A percentile compares a stretch with the other conserved stretches of the same genome.
These are phyloP conservation scores for Fallopia convolvulus DNA, from an alignment of 148 eudicot species.

Conservation along the genomic window DNA sequence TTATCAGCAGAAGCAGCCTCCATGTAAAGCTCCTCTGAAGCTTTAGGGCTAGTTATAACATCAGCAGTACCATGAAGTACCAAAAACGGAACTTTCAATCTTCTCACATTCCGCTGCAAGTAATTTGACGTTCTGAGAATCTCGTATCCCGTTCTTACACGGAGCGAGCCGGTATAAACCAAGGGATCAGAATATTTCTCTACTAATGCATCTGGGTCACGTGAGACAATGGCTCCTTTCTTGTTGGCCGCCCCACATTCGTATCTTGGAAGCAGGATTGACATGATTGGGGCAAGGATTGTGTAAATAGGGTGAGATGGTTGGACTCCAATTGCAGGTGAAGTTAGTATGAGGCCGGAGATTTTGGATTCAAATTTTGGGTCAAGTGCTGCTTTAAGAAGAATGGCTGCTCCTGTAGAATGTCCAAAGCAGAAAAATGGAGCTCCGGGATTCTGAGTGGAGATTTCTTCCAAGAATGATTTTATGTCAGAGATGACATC, in stretches of 20 bases:
- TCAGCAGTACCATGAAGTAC: constrained; percentile 95
- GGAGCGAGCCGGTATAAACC: constrained; percentile 86
- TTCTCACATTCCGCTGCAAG: constrained; percentile 53
- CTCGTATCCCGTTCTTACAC: constrained; percentile 90
- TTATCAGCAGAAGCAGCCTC: constrained; percentile 70
- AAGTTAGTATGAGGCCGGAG: constrained; percentile 64
- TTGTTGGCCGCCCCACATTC: constrained; percentile 94
- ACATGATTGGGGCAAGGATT: constrained; percentile 88
- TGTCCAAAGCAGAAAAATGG: constrained; percentile 95
- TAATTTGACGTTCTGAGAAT: constrained; percentile 70
- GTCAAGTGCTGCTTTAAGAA: constrained; percentile 45
- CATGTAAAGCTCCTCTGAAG: constrained; percentile 68
- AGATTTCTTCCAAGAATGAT: constrained; percentile 59
- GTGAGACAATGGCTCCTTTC: constrained; percentile 76
- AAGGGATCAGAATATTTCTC: constrained; percentile 94
- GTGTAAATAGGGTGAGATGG: constrained; percentile 87
- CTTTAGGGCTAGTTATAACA: constrained; percentile 81
- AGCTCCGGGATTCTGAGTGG: constrained; percentile 54
- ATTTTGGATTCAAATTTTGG: constrained; percentile 26
- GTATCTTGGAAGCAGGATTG: constrained; percentile 74
- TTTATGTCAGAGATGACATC: constrained; percentile 85
- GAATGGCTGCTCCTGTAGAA: constrained; percentile 92
- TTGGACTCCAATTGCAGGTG: constrained; percentile 89
- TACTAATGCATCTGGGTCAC: constrained; percentile 79
- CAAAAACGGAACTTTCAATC: constrained; percentile 71